These are phyloP conservation scores for Buddleja alternifolia DNA, from an alignment of 257 asterid species.

Conservation along the genomic window DNA sequence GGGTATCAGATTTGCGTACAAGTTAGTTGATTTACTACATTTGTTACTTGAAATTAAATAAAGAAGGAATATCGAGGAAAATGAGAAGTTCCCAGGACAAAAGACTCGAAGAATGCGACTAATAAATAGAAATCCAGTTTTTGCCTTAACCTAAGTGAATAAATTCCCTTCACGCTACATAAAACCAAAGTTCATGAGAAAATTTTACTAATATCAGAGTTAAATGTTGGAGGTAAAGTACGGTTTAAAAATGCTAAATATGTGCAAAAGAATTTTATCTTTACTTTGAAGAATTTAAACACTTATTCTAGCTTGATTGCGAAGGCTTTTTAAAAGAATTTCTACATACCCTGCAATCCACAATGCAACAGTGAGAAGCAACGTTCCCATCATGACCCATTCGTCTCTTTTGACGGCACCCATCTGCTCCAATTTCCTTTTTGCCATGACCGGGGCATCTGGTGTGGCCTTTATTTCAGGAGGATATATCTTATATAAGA, in stretches of 20 bases:
- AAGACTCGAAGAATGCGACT: neutral
- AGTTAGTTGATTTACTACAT: neutral
- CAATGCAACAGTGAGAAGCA: slow-evolving; percentile 63
- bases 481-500: slow-evolving; percentile 65
- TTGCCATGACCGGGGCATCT: slow-evolving; percentile 74
- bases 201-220: neutral
- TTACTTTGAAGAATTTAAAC: neutral
- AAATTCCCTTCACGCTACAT: neutral
- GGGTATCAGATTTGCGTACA: neutral
- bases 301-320: neutral
- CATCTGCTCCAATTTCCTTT: slow-evolving; percentile 63
- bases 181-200: neutral
- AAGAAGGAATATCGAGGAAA: neutral
- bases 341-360: slow-evolving; percentile 77
- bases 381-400: slow-evolving; percentile 73
- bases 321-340: neutral
- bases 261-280: no score
- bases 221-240: no score
- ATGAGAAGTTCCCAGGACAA: neutral
- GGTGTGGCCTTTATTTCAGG: slow-evolving; percentile 76
- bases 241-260: no score
- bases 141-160: neutral
- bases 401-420: slow-evolving; percentile 71
- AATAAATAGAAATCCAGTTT: neutral
- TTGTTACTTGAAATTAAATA: neutral